phyloP scores from a whole-genome alignment of 805 yeast species.

The Candida peoriensis region DNA sequence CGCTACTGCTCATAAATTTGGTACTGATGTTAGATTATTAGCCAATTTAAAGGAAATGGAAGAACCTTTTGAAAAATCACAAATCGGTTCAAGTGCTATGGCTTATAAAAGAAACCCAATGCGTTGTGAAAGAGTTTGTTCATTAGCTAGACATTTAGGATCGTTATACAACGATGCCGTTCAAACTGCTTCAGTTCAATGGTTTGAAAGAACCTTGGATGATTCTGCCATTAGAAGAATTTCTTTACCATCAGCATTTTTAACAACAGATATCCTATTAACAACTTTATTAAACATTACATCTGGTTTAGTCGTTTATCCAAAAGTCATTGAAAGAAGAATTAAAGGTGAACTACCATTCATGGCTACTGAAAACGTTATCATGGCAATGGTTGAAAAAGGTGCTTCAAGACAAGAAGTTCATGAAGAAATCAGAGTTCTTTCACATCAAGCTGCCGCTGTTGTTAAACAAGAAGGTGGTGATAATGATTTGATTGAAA shows the following conservation, averaged over 20 bases:
- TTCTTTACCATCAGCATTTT: conserved; percentile 91
- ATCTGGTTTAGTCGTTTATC: conserved; percentile 94
- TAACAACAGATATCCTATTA: conserved; percentile 90
- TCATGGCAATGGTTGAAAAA: conserved; percentile 99
- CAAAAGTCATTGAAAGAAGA: conserved; percentile 97
- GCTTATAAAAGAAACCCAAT: conserved; percentile 99
- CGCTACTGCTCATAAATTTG: conserved; percentile 95
- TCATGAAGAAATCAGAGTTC: conserved; percentile 94
- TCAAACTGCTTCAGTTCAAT: conserved; percentile 96
- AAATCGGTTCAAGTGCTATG: conserved; percentile 98
- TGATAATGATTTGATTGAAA: conserved; percentile 92
- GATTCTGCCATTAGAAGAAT: conserved; percentile 98
- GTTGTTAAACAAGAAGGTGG: conserved; percentile 98
- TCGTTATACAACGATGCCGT: conserved; percentile 89
- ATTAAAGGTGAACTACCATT: conserved; percentile 92
- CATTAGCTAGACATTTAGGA: conserved; percentile 94
- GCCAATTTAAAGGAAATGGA: conserved; percentile 97
- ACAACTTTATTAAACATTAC: conserved; percentile 89
- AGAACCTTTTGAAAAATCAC: conserved; percentile 98
- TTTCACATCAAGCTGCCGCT: conserved; percentile 95
- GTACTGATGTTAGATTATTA: conserved; percentile 91
- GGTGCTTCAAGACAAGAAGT: conserved; percentile 98
- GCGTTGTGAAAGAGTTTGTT: conserved; percentile 98
- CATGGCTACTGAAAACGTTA: conserved; percentile 99
- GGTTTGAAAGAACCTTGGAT: conserved; percentile 99